These are phyloP conservation scores for Xanthoparmelia taractica DNA, from an alignment of 495 filamentous ascomycete genomes.

Conservation along the genomic window DNA sequence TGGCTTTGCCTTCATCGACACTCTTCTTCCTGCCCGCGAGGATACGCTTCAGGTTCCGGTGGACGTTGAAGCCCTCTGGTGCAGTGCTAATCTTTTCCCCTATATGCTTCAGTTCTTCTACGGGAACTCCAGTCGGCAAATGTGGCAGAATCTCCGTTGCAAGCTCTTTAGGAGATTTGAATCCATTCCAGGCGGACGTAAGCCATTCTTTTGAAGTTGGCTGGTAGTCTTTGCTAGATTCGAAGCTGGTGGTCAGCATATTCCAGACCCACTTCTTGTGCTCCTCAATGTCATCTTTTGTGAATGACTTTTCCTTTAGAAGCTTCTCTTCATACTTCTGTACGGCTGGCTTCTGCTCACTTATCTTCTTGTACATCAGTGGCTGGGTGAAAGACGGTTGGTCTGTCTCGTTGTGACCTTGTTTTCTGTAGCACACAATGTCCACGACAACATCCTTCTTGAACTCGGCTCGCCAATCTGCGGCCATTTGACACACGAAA, in stretches of 20 bases:
- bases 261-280: constrained; percentile 99
- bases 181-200: constrained; percentile 96
- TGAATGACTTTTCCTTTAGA: constrained; percentile 83
- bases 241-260: constrained; percentile 95
- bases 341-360: constrained; percentile 67
- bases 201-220: constrained; percentile 96
- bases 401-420: constrained; percentile 99
- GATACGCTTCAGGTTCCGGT: constrained; percentile 96
- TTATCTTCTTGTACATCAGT: constrained; percentile 97
- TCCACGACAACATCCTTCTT: constrained; percentile 96
- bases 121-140: constrained; percentile 71
- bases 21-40: constrained; percentile 82
- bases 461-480: constrained; percentile 97
- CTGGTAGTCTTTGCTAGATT: constrained; percentile 94
- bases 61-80: constrained; percentile 79
- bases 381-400: constrained; percentile 99
- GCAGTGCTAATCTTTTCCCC: constrained; percentile 63
- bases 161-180: constrained; percentile 97
- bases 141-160: constrained; percentile 92
- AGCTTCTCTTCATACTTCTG: constrained; percentile 85
- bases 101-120: constrained; percentile 65
- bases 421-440: constrained; percentile 96
- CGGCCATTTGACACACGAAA: constrained; percentile 92
- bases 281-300: constrained; percentile 95
- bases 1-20: constrained; percentile 84